Evolutionary conservation across 345 rosid species (phyloP).

Genomic region (Acer campestre): DNA sequence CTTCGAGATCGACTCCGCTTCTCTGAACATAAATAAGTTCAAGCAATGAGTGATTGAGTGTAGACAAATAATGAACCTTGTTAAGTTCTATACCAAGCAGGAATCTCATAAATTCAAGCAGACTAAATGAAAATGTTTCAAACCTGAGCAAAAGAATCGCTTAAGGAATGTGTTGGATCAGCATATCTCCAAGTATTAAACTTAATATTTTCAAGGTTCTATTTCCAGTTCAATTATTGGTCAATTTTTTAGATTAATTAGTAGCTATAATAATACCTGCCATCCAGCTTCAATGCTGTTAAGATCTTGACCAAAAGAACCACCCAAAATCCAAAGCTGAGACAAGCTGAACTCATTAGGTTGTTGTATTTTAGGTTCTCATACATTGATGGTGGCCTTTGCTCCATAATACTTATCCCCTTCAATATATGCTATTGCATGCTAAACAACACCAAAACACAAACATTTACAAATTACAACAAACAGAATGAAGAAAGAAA

Average conservation of each 20-base stretch:
- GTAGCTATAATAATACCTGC: constrained; percentile 66
- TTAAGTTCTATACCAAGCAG: too few species aligned
- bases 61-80: too few species aligned
- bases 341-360: constrained; percentile 97
- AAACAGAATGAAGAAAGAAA: constrained; percentile 9
- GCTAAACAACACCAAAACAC: constrained; percentile 49
- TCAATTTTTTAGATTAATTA: background rate
- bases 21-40: too few species aligned
- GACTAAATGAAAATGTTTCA: too few species aligned
- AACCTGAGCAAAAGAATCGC: too few species aligned
- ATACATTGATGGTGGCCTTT: constrained; percentile 92
- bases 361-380: constrained; percentile 97
- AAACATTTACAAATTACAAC: constrained; percentile 21
- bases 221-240: constrained; percentile 30
- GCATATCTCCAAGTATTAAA: constrained; percentile 18
- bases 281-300: constrained; percentile 99
- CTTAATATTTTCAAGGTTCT: background rate
- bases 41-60: too few species aligned
- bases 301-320: constrained; percentile 97
- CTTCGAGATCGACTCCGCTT: too few species aligned
- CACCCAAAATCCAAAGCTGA: constrained; percentile 96
- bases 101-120: too few species aligned
- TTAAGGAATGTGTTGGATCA: too few species aligned
- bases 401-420: constrained; percentile 93
- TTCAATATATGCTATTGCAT: constrained; percentile 95